These are phyloP conservation scores for Rhizopogon vinicolor DNA, from an alignment of 768 basidiomycete genomes.

Conservation along the genomic window DNA sequence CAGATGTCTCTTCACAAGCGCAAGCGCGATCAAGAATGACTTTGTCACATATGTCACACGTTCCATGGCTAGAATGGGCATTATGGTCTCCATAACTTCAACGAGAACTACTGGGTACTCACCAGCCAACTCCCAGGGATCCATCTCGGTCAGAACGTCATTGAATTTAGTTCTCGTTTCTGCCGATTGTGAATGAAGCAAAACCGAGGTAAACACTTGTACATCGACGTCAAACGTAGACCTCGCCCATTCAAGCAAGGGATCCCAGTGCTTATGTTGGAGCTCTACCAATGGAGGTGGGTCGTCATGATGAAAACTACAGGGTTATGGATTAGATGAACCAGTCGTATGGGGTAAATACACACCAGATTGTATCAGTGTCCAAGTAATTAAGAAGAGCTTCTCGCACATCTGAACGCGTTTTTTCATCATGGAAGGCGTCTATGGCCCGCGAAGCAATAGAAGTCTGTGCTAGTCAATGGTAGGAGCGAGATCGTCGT, in stretches of 20 bases:
- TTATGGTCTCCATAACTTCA: background rate
- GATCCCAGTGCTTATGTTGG: slow-evolving; percentile 85
- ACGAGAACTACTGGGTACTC: slow-evolving; percentile 20
- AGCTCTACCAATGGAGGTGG: slow-evolving; percentile 72
- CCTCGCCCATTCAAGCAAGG: slow-evolving; percentile 76
- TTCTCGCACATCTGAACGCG: slow-evolving; percentile 57
- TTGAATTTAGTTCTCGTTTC: slow-evolving; percentile 61
- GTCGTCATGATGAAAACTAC: slow-evolving; percentile 78
- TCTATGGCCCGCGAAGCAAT: slow-evolving; percentile 89
- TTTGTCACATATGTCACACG: slow-evolving; percentile 86
- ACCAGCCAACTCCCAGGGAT: slow-evolving; percentile 91
- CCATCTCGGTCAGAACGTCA: slow-evolving; percentile 54
- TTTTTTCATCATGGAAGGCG: slow-evolving; percentile 51
- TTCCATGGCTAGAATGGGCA: slow-evolving; percentile 67
- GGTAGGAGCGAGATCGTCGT: background rate
- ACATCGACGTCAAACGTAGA: slow-evolving; percentile 65
- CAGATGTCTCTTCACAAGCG: slow-evolving; percentile 71
- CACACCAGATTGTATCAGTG: slow-evolving; percentile 90
- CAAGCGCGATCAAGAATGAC: slow-evolving; percentile 85
- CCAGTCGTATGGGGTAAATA: background rate
- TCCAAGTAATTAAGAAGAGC: slow-evolving; percentile 82
- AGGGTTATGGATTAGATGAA: background rate
- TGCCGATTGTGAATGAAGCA: slow-evolving; percentile 63
- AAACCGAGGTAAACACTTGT: slow-evolving; percentile 63
- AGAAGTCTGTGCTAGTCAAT: slow-evolving; percentile 62